Evolutionary conservation across 2,329 filamentous ascomycete species (phyloP).

Genomic region (Aspergillus arachidicola): DNA sequence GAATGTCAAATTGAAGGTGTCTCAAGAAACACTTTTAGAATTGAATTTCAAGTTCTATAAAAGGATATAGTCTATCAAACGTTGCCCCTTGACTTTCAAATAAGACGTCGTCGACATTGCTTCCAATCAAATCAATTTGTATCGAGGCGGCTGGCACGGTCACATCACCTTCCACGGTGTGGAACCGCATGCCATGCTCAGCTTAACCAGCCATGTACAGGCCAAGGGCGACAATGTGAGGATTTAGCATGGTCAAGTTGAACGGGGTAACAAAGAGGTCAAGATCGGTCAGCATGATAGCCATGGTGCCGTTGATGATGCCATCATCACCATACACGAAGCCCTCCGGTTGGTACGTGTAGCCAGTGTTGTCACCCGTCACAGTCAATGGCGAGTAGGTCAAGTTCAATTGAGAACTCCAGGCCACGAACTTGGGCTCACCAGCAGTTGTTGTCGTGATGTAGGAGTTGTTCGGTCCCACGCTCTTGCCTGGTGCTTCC

Average conservation of each 20-base stretch:
- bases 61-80: not conserved
- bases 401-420: constrained; percentile 14
- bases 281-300: not conserved
- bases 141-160: not conserved
- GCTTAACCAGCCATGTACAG: constrained; percentile 5
- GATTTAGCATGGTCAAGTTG: constrained; percentile 4
- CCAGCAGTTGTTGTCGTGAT: constrained; percentile 12
- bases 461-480: constrained; percentile 16
- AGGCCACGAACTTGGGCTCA: constrained; percentile 10
- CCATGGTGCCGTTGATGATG: constrained; percentile 1
- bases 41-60: not conserved
- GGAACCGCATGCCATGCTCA: not conserved
- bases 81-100: not conserved
- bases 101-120: not conserved
- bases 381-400: constrained; percentile 14
- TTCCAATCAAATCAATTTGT: not conserved
- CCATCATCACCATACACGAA: not conserved
- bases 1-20: not conserved
- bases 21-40: not conserved
- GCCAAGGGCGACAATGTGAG: constrained; percentile 6
- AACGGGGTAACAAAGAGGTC: constrained; percentile 6
- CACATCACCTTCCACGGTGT: not conserved
- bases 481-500: constrained; percentile 4
- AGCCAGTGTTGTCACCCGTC: constrained; percentile 9
- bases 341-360: constrained; percentile 8